Base-by-base conservation (phyloP, 345 rosid species). In the Citropsis articulata region DNA sequence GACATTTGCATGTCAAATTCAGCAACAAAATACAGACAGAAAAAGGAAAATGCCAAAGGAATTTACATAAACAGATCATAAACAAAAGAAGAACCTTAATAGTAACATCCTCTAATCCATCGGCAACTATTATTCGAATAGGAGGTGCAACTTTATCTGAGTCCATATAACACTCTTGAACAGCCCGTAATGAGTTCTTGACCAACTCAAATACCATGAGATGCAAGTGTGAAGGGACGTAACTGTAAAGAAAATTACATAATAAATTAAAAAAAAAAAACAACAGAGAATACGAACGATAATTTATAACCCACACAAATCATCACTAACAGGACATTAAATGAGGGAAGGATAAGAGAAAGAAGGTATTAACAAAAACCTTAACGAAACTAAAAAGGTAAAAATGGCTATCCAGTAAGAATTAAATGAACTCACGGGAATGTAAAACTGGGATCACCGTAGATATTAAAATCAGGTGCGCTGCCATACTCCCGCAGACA, bases 171-270 rank as follows among this genome's bases (percentile, higher is more conserved):
- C 88, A 83, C 84, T 96, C 98, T 86, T 96, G 98, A 65, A 96
- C 98, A 80, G 98, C 98, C 65, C 97, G 97, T 70, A 97, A 83
- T 27, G 97, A 92, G 87, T 96, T 96, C 90, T 94, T 94, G 67
- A 96, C 98, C 88, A 96, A 81, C 90, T 96, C 99, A 73, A 89
- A 94, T 61, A 92, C 91, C 98, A 97, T 97, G 36, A 92, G 91
- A 75, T 97, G 98, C 90, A 97, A 91, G 81, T 92, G 98, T 28
- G 93, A 75, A 24, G 97, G 98, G 59, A 94, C 98, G 70, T 97
- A 94, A 78, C 97, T 96, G 84, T 57, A 25, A 76, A 27, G 33
- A 42, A 30, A 72, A 48, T 61, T 72, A 61, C 67, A 79, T 61
- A 71, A 68, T 48, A 73, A 25, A 56, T 22, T 35, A 13, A 31